phyloP scores from a whole-genome alignment of 2,329 filamentous ascomycete species.

The Pestalotiopsis sp. region DNA sequence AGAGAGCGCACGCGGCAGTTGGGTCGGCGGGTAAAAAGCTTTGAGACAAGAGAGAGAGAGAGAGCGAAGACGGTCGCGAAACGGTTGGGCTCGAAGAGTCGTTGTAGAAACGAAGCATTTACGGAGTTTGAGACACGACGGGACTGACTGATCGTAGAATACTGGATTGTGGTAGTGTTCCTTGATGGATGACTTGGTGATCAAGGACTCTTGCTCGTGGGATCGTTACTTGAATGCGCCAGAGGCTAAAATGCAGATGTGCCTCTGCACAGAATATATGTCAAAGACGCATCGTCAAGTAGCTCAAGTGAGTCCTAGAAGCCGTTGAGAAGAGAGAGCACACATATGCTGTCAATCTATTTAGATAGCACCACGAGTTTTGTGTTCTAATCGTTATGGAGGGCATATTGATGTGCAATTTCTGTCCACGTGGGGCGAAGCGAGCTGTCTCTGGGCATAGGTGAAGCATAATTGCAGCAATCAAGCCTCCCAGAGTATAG shows the following conservation, averaged over 20 bases:
- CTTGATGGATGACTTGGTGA: background rate
- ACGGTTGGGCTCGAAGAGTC: background rate
- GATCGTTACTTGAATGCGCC: background rate
- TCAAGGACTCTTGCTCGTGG: background rate
- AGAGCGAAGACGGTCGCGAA: background rate
- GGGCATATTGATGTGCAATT: constrained; percentile 12
- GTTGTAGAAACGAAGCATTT: background rate
- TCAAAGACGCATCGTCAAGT: background rate
- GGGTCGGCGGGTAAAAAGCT: background rate
- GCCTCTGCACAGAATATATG: background rate
- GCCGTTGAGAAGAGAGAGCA: background rate
- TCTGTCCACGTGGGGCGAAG: constrained; percentile 1
- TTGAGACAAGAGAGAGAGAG: background rate
- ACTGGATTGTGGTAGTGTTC: background rate
- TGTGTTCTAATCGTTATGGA: constrained; percentile 9
- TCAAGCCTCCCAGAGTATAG: background rate
- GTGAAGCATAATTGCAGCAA: background rate
- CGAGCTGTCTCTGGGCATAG: background rate
- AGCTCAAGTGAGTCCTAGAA: background rate
- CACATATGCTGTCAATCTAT: constrained; percentile 4
- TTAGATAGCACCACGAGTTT: background rate
- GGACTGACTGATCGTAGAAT: background rate
- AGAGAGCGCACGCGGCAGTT: background rate
- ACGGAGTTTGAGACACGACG: background rate
- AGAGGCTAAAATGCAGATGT: background rate